phyloP scores from a whole-genome alignment of 306 rosid genomes.

The Abrus pulchellus region DNA sequence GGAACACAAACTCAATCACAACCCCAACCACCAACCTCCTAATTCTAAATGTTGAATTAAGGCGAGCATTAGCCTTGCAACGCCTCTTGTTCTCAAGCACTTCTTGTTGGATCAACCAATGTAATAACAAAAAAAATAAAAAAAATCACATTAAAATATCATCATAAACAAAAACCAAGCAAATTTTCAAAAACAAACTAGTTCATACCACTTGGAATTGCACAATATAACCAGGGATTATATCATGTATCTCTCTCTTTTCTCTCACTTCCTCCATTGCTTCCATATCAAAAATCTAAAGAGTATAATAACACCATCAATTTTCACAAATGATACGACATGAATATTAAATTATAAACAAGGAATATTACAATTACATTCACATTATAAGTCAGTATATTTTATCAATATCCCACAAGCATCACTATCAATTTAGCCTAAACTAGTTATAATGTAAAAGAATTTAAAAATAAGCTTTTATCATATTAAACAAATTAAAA shows the following conservation, averaged over 20 bases:
- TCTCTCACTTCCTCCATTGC: slow-evolving; percentile 76
- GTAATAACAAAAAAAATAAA: background rate
- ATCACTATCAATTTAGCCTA: slow-evolving; percentile 8
- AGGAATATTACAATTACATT: background rate
- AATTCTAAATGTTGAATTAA: slow-evolving; percentile 78
- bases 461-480: background rate
- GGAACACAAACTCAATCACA: slow-evolving; percentile 84
- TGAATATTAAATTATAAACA: slow-evolving; percentile 14
- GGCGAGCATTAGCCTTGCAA: slow-evolving; percentile 90
- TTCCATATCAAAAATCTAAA: slow-evolving; percentile 91
- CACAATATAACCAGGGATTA: slow-evolving; percentile 92
- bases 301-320: slow-evolving; percentile 36
- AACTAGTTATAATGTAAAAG: background rate
- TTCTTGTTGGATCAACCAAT: no score
- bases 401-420: slow-evolving; percentile 14
- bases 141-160: background rate
- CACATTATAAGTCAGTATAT: slow-evolving; percentile 10
- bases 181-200: slow-evolving; percentile 24
- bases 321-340: slow-evolving; percentile 24
- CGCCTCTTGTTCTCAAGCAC: background rate
- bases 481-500: slow-evolving; percentile 25
- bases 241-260: slow-evolving; percentile 80
- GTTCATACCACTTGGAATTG: slow-evolving; percentile 93
- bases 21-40: slow-evolving; percentile 94
- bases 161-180: background rate